Conservation (phyloP, 2,329 filamentous ascomycete species). For the Falciphora oryzae region DNA sequence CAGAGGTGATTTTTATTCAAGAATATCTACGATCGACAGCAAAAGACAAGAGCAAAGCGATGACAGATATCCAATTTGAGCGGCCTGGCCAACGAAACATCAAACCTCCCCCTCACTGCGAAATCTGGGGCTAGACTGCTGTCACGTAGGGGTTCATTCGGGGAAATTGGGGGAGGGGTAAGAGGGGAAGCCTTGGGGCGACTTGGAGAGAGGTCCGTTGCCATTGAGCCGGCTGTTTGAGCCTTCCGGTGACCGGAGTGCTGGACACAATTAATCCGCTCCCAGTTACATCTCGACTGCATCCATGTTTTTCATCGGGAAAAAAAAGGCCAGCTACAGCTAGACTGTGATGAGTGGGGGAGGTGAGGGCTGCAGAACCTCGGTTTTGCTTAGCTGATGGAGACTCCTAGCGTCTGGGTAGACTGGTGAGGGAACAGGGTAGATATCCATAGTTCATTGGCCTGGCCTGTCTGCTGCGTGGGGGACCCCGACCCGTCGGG, state of each 20-base stretch:
- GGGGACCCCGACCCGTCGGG: background rate
- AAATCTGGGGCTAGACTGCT: background rate
- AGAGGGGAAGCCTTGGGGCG: slow-evolving; percentile 7
- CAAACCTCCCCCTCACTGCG: background rate
- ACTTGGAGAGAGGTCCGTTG: background rate
- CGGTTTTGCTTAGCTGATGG: too few species aligned
- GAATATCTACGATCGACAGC: background rate
- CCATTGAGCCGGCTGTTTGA: background rate
- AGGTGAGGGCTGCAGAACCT: too few species aligned
- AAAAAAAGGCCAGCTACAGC: too few species aligned
- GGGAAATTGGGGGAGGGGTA: slow-evolving; percentile 4
- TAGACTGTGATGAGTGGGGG: too few species aligned
- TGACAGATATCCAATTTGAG: background rate
- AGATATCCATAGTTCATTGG: background rate
- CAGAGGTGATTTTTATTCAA: background rate
- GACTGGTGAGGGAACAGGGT: background rate
- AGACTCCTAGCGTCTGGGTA: too few species aligned
- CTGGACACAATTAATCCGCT: background rate
- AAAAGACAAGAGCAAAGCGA: background rate
- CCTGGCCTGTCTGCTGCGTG: background rate
- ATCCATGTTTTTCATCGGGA: background rate
- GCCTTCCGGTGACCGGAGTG: background rate
- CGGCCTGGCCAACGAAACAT: background rate
- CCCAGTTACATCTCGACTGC: too few species aligned
- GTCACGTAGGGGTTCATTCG: background rate